Percentiles rank a stretch among this genome's conserved stretches.
Evolutionary conservation across 352 stramenopile species (phyloP).

Genomic region (Phytophthora niederhauseri): DNA sequence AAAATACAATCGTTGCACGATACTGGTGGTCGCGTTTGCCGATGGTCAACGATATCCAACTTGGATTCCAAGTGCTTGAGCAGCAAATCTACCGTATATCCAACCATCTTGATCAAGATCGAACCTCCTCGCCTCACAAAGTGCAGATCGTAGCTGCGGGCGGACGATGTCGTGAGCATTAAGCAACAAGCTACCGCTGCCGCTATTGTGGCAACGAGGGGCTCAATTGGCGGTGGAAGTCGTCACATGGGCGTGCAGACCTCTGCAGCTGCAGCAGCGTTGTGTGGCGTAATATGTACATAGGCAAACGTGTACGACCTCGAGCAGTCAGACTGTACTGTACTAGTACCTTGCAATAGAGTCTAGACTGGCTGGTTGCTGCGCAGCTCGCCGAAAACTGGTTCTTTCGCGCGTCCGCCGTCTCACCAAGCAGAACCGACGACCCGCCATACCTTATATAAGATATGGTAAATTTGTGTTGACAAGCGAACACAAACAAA

Average conservation of each 20-base stretch:
- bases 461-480: slow-evolving; percentile 1
- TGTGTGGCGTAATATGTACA: slow-evolving; percentile 29
- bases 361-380: slow-evolving; percentile 3
- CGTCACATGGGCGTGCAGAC: slow-evolving; percentile 6
- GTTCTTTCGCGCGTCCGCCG: slow-evolving; percentile 20
- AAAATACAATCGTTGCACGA: neutral
- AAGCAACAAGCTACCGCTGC: neutral
- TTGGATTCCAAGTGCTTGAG: too few relatives aligned
- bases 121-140: neutral
- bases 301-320: neutral
- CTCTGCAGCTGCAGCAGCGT: slow-evolving; percentile 9
- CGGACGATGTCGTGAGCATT: slow-evolving; percentile 2
- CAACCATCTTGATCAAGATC: neutral
- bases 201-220: neutral
- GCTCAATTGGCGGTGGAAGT: neutral
- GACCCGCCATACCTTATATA: neutral
- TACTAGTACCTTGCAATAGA: neutral
- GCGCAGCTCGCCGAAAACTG: slow-evolving; percentile 7
- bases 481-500: neutral
- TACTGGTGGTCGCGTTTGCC: slow-evolving; percentile 2
- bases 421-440: slow-evolving; percentile 17
- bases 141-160: neutral
- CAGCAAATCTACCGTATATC: too few relatives aligned
- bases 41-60: too few relatives aligned
- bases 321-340: neutral